These are phyloP conservation scores for Trametes sp. DNA, from an alignment of 1,284 basidiomycete genomes.

Conservation along the genomic window DNA sequence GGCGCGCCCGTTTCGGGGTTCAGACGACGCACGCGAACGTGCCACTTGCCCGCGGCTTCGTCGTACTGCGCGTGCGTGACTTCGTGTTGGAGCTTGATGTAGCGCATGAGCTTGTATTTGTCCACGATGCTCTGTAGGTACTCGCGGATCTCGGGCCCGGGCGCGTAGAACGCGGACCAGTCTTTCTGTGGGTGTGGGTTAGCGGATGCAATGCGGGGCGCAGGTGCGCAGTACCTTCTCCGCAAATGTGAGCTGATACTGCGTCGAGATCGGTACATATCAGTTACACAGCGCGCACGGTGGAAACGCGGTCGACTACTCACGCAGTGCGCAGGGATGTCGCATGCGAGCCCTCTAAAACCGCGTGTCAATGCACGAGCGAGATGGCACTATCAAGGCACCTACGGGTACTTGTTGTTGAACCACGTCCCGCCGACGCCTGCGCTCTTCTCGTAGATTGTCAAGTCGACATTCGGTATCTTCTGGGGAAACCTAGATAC, in stretches of 20 bases:
- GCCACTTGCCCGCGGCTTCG: slow-evolving; percentile 61
- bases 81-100: slow-evolving; percentile 62
- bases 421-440: slow-evolving; percentile 69
- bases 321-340: slow-evolving; percentile 62
- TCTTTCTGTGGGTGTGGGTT: slow-evolving; percentile 46
- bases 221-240: slow-evolving; percentile 46
- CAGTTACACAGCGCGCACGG: no score
- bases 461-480: slow-evolving; percentile 59
- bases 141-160: slow-evolving; percentile 61
- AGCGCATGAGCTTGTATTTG: slow-evolving; percentile 61
- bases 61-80: slow-evolving; percentile 58
- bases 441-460: slow-evolving; percentile 66
- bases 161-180: slow-evolving; percentile 68
- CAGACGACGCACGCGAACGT: slow-evolving; percentile 50
- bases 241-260: slow-evolving; percentile 70
- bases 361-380: neutral
- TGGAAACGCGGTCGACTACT: slow-evolving; percentile 22
- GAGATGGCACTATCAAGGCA: slow-evolving; percentile 12
- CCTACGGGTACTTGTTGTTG: slow-evolving; percentile 47
- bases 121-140: slow-evolving; percentile 63
- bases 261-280: neutral
- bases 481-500: slow-evolving; percentile 57
- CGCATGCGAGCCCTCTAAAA: slow-evolving; percentile 58
- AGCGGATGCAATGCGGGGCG: neutral
- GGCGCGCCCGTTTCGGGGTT: slow-evolving; percentile 33